Percentiles rank a stretch among this genome's conserved stretches.
Evolutionary conservation across 163 green algal species (phyloP).

Genomic region (Volvox carteri): DNA sequence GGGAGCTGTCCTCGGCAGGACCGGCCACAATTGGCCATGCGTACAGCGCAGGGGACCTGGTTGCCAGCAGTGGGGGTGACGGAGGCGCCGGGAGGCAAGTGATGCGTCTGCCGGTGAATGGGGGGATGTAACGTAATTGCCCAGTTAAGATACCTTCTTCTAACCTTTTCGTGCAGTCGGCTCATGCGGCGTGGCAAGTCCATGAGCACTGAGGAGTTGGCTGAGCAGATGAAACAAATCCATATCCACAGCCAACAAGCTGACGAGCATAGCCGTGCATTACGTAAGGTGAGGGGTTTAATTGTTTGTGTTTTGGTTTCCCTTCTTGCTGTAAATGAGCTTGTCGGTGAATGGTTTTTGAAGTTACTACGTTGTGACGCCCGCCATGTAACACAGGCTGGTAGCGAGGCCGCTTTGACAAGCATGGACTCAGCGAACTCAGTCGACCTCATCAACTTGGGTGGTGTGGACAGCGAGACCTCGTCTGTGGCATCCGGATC

Average conservation of each 20-base stretch:
- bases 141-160: neutral
- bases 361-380: no score
- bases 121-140: neutral
- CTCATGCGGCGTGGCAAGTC: slow-evolving; percentile 25
- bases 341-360: no score
- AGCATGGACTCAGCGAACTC: slow-evolving; percentile 42
- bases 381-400: slow-evolving; percentile 24
- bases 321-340: no score
- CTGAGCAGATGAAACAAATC: slow-evolving; percentile 22
- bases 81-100: neutral
- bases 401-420: slow-evolving; percentile 28
- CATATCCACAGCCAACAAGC: slow-evolving; percentile 16
- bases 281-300: slow-evolving; percentile 26
- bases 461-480: slow-evolving; percentile 26
- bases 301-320: neutral
- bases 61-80: neutral
- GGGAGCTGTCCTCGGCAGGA: neutral
- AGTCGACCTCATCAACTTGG: slow-evolving; percentile 40
- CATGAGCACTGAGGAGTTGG: slow-evolving; percentile 43
- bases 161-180: neutral
- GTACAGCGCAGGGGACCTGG: slow-evolving; percentile 30
- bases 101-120: neutral
- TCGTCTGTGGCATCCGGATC: slow-evolving; percentile 33
- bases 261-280: slow-evolving; percentile 27
- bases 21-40: neutral